A percentile compares a stretch with the other conserved stretches of the same genome.
Conservation (phyloP, 2,329 filamentous ascomycete species). For the Pezicula neosporulosa region DNA sequence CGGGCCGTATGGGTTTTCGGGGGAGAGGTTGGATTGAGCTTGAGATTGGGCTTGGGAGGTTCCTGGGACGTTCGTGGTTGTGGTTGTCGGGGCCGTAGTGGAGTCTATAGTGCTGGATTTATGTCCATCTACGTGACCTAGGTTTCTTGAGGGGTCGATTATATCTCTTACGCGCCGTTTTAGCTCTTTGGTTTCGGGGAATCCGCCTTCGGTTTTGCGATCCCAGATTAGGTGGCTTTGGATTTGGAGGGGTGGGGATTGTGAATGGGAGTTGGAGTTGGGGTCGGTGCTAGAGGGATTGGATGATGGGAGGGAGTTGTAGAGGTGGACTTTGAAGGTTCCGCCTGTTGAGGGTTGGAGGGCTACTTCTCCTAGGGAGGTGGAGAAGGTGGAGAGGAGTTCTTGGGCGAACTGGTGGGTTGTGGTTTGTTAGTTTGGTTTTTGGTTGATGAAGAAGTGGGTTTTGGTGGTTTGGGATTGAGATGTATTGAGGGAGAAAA, state of each 20-base stretch:
- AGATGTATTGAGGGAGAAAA: too few relatives aligned
- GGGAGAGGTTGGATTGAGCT: too few relatives aligned
- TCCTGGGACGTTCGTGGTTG: background rate
- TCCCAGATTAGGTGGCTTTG: conserved; percentile 74
- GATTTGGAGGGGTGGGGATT: conserved; percentile 11
- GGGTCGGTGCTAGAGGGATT: conserved; percentile 10
- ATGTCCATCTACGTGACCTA: conserved; percentile 75
- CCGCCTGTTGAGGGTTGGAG: conserved; percentile 84
- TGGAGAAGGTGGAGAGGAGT: conserved; percentile 87
- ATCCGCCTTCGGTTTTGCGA: conserved; percentile 79
- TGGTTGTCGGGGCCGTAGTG: background rate
- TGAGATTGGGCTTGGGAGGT: background rate
- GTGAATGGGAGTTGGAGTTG: background rate
- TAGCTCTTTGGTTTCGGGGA: conserved; percentile 89
- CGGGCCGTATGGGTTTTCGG: too few relatives aligned
- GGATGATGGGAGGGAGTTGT: conserved; percentile 23
- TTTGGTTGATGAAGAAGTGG: background rate
- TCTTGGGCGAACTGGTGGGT: conserved; percentile 81
- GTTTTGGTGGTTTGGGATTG: too few relatives aligned
- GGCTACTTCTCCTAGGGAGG: conserved; percentile 79
- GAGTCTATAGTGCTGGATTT: conserved; percentile 2
- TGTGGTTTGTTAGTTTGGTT: background rate
- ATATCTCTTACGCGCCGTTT: conserved; percentile 82
- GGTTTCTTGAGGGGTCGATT: conserved; percentile 71
- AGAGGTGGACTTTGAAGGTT: conserved; percentile 72